phyloP scores from a whole-genome alignment of 805 yeast genomes.

The Lipomyces mesembrius region DNA sequence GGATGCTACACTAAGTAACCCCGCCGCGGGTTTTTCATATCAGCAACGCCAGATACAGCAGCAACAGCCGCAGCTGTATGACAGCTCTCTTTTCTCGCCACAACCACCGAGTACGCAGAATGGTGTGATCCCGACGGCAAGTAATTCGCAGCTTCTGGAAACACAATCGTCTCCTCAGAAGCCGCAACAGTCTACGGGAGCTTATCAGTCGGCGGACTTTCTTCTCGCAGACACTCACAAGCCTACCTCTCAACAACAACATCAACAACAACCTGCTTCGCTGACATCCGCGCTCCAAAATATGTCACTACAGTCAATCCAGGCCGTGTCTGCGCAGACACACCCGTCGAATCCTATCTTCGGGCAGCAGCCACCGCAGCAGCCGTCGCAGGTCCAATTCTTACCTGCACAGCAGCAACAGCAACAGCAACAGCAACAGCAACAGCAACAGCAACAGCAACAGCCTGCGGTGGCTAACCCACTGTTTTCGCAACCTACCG shows the following conservation, averaged over 20 bases:
- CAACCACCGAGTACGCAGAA: not conserved
- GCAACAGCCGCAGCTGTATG: slow-evolving; percentile 18
- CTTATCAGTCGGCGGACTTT: not conserved
- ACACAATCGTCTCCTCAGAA: not conserved
- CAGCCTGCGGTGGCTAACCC: slow-evolving; percentile 11
- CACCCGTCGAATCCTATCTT: not conserved
- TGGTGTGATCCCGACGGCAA: not conserved
- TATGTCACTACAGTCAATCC: slow-evolving; percentile 14
- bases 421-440: slow-evolving; percentile 5
- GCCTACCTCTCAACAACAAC: not conserved
- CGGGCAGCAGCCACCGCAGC: slow-evolving; percentile 10
- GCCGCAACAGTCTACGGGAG: not conserved
- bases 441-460: slow-evolving; percentile 18
- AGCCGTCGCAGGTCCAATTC: slow-evolving; percentile 1
- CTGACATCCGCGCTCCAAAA: slow-evolving; percentile 15
- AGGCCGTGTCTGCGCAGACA: not conserved
- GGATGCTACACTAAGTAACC: slow-evolving; percentile 17
- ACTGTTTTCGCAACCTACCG: slow-evolving; percentile 14
- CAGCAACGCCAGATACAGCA: not conserved
- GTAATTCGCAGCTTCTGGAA: not conserved
- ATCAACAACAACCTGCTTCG: not conserved
- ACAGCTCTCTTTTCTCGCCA: not conserved
- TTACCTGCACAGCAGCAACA: not conserved
- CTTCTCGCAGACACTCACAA: not conserved
- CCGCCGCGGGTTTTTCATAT: slow-evolving; percentile 9